Evolutionary conservation across 805 yeast genomes (phyloP).

Genomic region (Teunomyces aglyptinius): DNA sequence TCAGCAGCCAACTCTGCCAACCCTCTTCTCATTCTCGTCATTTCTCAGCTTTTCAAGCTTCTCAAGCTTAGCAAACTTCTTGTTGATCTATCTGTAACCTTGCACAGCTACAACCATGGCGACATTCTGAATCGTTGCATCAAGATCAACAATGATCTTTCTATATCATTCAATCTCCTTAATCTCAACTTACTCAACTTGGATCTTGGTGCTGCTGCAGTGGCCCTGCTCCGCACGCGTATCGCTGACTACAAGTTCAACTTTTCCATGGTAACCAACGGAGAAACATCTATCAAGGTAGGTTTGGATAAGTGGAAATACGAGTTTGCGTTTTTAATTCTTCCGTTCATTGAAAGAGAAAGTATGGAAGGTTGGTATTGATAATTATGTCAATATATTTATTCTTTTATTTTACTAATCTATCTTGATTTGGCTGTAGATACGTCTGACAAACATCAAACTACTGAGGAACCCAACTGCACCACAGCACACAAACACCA

Average conservation of each 20-base stretch:
- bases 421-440: slow-evolving; percentile 82
- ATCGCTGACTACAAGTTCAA: slow-evolving; percentile 26
- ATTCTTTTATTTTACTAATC: slow-evolving; percentile 41
- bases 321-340: slow-evolving; percentile 14
- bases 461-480: slow-evolving; percentile 79
- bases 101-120: slow-evolving; percentile 16
- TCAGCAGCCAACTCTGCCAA: slow-evolving; percentile 12
- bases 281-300: neutral
- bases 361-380: slow-evolving; percentile 36
- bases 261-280: slow-evolving; percentile 15
- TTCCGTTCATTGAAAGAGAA: slow-evolving; percentile 31
- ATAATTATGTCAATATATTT: neutral
- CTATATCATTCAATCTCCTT: slow-evolving; percentile 32
- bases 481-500: slow-evolving; percentile 82
- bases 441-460: slow-evolving; percentile 70
- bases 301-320: slow-evolving; percentile 14
- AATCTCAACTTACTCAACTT: slow-evolving; percentile 21
- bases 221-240: slow-evolving; percentile 21
- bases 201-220: slow-evolving; percentile 25
- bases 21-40: slow-evolving; percentile 34
- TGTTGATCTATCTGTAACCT: slow-evolving; percentile 26
- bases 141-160: slow-evolving; percentile 38
- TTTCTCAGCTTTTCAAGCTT: slow-evolving; percentile 32
- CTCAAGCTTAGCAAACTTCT: slow-evolving; percentile 36
- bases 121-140: slow-evolving; percentile 29